Percentiles rank a stretch among this genome's conserved stretches.
phyloP scores from a whole-genome alignment of 306 rosid species.

The Vigna angularis region DNA sequence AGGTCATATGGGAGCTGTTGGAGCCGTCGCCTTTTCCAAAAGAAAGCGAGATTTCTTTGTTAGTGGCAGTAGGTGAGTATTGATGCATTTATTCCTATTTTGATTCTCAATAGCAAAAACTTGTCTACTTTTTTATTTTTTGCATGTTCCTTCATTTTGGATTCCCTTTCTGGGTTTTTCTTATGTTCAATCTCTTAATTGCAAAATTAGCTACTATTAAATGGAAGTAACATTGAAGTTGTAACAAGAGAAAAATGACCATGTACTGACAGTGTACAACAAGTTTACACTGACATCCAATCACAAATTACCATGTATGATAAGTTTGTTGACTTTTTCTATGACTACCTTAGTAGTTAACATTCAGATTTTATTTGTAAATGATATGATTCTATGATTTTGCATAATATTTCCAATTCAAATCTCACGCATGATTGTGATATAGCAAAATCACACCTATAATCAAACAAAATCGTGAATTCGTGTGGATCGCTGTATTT shows the following conservation, averaged over 20 bases:
- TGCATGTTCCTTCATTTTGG: slow-evolving; percentile 9
- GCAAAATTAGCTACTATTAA: neutral
- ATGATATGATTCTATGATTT: no score
- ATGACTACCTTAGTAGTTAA: no score
- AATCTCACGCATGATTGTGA: no score
- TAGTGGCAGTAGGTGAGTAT: slow-evolving; percentile 90
- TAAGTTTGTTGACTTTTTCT: no score
- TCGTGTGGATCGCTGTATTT: no score
- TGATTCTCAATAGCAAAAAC: neutral
- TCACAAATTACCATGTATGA: no score
- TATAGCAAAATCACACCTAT: no score
- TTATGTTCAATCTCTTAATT: slow-evolving; percentile 35
- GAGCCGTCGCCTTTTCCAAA: slow-evolving; percentile 90
- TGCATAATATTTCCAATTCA: no score
- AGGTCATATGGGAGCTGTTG: slow-evolving; percentile 94
- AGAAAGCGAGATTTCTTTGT: slow-evolving; percentile 78
- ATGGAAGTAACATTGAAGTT: slow-evolving; percentile 1
- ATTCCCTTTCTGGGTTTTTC: slow-evolving; percentile 14
- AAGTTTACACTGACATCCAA: no score
- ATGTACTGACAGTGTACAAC: no score
- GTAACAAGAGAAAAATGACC: neutral
- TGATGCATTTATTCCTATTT: slow-evolving; percentile 38
- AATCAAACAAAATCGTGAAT: no score
- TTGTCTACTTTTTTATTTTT: slow-evolving; percentile 9
- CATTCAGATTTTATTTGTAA: no score